phyloP scores from a whole-genome alignment of 331 rosid species.

The Phaseolus coccineus region DNA sequence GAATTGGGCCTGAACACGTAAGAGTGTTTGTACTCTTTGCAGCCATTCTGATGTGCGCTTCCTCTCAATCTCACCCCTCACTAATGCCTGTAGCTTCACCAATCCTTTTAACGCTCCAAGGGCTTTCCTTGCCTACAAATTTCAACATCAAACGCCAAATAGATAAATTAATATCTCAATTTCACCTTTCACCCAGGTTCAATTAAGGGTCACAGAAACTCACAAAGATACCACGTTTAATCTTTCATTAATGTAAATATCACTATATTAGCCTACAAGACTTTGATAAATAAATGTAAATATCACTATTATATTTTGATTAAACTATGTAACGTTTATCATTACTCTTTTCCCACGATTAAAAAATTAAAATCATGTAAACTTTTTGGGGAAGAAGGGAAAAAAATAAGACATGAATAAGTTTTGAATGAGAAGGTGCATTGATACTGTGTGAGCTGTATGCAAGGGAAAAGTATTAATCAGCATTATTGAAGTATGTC shows the following conservation, averaged over 20 bases:
- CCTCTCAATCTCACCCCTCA: conserved; percentile 80
- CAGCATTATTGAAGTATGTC: conserved; percentile 37
- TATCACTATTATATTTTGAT: no score
- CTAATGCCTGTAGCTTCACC: conserved; percentile 87
- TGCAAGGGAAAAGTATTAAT: not conserved
- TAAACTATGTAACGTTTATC: no score
- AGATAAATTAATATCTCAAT: not conserved
- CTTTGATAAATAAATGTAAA: no score
- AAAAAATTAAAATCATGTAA: no score
- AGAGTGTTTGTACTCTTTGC: conserved; percentile 62
- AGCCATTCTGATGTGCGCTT: conserved; percentile 69
- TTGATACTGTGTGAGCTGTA: not conserved
- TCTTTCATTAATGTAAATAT: no score
- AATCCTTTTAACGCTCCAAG: conserved; percentile 82
- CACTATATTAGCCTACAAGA: no score
- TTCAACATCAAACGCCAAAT: conserved; percentile 36
- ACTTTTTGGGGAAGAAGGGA: no score
- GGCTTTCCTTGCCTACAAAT: conserved; percentile 76
- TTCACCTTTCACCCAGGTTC: no score
- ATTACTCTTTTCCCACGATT: no score
- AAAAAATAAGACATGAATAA: no score
- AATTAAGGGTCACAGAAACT: not conserved
- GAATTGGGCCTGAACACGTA: conserved; percentile 64
- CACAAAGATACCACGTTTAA: no score
- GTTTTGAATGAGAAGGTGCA: not conserved